Evolutionary conservation across 1,284 basidiomycete genomes (phyloP), one percentile per base, ranked within the genome.

Genomic region (Malassezia sp.): DNA sequence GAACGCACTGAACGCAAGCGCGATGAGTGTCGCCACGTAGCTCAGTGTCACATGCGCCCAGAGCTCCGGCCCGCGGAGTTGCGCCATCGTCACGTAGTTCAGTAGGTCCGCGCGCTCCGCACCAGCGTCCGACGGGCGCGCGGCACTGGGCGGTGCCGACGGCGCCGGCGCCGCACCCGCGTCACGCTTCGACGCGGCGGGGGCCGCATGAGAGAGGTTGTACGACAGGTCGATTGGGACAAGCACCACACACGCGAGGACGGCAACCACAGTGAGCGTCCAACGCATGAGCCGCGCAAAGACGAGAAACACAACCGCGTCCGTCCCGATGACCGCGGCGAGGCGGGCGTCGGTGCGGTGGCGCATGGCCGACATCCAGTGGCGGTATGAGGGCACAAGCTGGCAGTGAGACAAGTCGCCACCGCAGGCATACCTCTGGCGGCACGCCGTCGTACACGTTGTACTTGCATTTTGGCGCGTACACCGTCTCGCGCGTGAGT

Each of bases 241-340:
- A 52, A 95, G 79, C 28, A 88, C 74, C 14, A 74, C 79, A 57
- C 83, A 84, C 33, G 80, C 76, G 39, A 87, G 73, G 40, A 67
- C 22, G 24, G 61, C 60, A 18, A 70, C 50, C 1, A 53, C 50
- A 17, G 58, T 56, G 26, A 59, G 49, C 42, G 60, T 56, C 41
- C 45, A 54, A 21, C 88, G 80, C 63, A 85, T 78, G 74, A 99
- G 81, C 52, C 88, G 81, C 22, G 84, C 77, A 71, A 97, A 95
- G 18, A 90, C 83, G 15, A 99, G 79, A 71, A 86, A 99, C 11
- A 84, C 79, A 39, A 88, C 83, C 0, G 90, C 91, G 69, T 99
- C 93, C 17, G 95, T 59, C 24, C 77, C 91, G 61, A n/a, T n/a
- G n/a, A 90, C 88, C 57, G 85, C 80, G 24, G 96, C 75, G 34